These are phyloP conservation scores for Bryoglossum gracile DNA, from an alignment of 495 filamentous ascomycete genomes.

Conservation along the genomic window DNA sequence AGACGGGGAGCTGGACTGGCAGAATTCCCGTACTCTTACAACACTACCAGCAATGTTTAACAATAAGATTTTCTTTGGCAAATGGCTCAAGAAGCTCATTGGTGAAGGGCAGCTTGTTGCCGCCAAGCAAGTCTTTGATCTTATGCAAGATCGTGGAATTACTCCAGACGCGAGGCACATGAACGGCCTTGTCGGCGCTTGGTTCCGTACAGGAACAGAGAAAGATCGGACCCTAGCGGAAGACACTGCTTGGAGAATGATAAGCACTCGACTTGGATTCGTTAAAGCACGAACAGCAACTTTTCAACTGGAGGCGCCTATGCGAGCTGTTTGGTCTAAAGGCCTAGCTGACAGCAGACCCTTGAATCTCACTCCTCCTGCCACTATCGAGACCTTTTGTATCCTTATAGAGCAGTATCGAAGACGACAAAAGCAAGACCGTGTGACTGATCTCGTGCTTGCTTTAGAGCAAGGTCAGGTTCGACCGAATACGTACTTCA, in stretches of 20 bases:
- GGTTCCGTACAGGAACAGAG: conserved; percentile 53
- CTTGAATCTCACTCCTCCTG: conserved; percentile 41
- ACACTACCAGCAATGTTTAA: conserved; percentile 54
- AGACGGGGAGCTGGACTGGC: conserved; percentile 41
- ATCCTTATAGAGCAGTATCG: conserved; percentile 67
- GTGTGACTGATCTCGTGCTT: conserved; percentile 49
- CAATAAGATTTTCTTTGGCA: conserved; percentile 74
- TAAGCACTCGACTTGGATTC: conserved; percentile 54
- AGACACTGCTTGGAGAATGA: conserved; percentile 68
- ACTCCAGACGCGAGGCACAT: conserved; percentile 59
- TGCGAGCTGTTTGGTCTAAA: conserved; percentile 13
- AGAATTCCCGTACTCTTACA: conserved; percentile 43
- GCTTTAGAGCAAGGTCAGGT: conserved; percentile 53
- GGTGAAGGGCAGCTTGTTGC: conserved; percentile 63
- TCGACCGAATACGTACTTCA: conserved; percentile 58
- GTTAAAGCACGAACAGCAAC: conserved; percentile 35
- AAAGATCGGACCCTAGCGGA: conserved; percentile 55
- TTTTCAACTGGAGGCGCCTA: conserved; percentile 11
- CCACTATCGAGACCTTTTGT: conserved; percentile 69
- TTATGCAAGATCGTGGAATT: conserved; percentile 60
- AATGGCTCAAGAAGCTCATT: conserved; percentile 74
- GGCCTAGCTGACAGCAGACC: conserved; percentile 23
- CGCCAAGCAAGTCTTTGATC: conserved; percentile 56
- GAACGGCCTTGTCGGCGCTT: conserved; percentile 70
- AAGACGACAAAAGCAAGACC: conserved; percentile 47